phyloP scores from a whole-genome alignment of 768 basidiomycete genomes.

The Naganishia onofrii region DNA sequence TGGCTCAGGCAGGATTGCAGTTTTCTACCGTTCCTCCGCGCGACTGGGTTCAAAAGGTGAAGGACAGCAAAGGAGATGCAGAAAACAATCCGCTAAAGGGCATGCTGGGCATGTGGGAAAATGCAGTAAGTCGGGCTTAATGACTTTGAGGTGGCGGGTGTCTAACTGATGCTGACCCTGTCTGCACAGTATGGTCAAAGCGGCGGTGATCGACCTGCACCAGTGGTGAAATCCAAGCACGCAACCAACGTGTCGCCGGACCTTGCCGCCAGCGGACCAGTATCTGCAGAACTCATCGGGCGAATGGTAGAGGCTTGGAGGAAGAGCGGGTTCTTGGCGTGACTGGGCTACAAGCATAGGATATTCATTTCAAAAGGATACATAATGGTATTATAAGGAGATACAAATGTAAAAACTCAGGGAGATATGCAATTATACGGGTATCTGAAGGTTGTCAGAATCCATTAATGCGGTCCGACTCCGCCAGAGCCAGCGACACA shows the following conservation, averaged over 20 bases:
- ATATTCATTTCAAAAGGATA: background rate
- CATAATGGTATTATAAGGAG: background rate
- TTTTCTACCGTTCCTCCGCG: constrained; percentile 52
- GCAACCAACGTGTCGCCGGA: constrained; percentile 46
- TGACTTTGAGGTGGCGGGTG: background rate
- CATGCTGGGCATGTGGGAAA: constrained; percentile 49
- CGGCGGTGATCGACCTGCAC: constrained; percentile 35
- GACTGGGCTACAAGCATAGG: constrained; percentile 14
- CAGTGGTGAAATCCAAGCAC: constrained; percentile 48
- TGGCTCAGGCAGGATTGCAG: constrained; percentile 52
- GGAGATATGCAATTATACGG: background rate
- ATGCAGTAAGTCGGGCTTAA: constrained; percentile 38
- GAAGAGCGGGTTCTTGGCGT: constrained; percentile 50
- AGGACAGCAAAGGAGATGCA: constrained; percentile 46
- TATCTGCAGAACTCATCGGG: constrained; percentile 48
- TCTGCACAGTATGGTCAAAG: constrained; percentile 35
- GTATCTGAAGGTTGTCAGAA: background rate
- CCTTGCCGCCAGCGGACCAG: constrained; percentile 42
- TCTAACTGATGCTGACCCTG: background rate
- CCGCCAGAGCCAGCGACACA: constrained; percentile 16
- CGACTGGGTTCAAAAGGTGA: constrained; percentile 54
- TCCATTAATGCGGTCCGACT: constrained; percentile 4
- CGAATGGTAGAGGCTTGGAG: constrained; percentile 57
- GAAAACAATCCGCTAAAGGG: constrained; percentile 54
- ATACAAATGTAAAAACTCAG: background rate